Conservation (phyloP, 2,329 filamentous ascomycete genomes). For the Raffaelea albimanens region DNA sequence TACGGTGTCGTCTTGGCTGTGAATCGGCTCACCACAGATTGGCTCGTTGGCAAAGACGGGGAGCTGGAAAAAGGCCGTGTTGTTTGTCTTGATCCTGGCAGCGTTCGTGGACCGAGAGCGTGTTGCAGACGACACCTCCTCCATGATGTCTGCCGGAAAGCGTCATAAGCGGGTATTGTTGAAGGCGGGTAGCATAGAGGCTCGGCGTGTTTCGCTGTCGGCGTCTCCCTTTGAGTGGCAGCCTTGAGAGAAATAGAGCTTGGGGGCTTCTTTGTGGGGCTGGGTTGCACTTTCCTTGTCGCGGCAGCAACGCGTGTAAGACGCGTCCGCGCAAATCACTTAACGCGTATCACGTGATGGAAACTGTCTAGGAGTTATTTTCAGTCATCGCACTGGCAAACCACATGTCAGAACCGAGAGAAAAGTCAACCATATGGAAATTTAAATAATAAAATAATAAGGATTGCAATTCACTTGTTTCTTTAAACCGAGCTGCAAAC, state of each 20-base stretch:
- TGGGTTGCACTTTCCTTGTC: conserved; percentile 7
- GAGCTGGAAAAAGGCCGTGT: neutral
- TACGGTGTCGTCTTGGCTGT: conserved; percentile 35
- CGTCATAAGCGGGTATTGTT: neutral
- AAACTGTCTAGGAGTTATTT: no score
- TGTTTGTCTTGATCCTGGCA: no score
- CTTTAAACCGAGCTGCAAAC: no score
- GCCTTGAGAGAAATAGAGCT: neutral
- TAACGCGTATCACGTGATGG: conserved; percentile 14
- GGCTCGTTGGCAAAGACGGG: conserved; percentile 6
- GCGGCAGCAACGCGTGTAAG: conserved; percentile 11
- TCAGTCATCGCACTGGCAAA: no score
- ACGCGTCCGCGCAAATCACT: conserved; percentile 10
- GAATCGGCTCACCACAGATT: conserved; percentile 24
- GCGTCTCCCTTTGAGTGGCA: neutral
- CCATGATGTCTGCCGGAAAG: neutral
- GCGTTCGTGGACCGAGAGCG: neutral
- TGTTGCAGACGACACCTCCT: neutral
- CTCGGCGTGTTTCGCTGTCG: neutral
- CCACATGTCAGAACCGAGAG: no score
- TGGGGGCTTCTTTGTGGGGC: conserved; percentile 6
- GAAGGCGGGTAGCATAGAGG: neutral
- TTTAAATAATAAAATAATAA: no score
- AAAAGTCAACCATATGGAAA: no score
- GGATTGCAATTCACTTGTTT: no score